phyloP scores from a whole-genome alignment of 2,329 filamentous ascomycete genomes.

The Penicillium sp. region DNA sequence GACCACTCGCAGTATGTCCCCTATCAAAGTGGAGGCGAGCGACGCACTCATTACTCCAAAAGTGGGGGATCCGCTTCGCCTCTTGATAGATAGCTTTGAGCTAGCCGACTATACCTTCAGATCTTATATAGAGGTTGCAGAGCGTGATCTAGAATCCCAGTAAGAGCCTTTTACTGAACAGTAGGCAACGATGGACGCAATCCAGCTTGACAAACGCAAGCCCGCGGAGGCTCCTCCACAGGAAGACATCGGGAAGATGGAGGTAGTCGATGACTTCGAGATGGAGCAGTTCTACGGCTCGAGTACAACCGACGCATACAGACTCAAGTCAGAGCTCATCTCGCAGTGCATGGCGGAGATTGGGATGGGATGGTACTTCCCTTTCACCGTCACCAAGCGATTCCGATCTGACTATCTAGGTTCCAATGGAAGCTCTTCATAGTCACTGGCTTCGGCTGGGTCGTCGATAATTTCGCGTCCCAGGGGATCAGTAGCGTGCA shows the following conservation, averaged over 20 bases:
- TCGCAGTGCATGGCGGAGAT: conserved; percentile 34
- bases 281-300: conserved; percentile 46
- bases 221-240: neutral
- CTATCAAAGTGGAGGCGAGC: no score
- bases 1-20: no score
- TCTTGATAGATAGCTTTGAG: no score
- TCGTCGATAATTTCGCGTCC: conserved; percentile 12
- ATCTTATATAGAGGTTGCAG: no score
- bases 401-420: conserved; percentile 18
- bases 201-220: neutral
- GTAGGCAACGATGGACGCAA: no score
- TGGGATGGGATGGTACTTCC: conserved; percentile 37
- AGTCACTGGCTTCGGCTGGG: conserved; percentile 21
- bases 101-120: no score
- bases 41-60: no score
- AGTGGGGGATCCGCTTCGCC: no score
- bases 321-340: conserved; percentile 37
- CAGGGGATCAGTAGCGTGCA: conserved; percentile 38
- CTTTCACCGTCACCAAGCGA: neutral
- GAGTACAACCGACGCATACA: conserved; percentile 37
- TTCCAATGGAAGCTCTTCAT: conserved; percentile 57
- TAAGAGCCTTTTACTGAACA: no score
- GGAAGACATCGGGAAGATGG: conserved; percentile 22
- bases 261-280: conserved; percentile 33
- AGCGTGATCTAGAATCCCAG: no score